phyloP scores from a whole-genome alignment of 2,329 filamentous ascomycete species.

The Aspergillus pseudoterreus region DNA sequence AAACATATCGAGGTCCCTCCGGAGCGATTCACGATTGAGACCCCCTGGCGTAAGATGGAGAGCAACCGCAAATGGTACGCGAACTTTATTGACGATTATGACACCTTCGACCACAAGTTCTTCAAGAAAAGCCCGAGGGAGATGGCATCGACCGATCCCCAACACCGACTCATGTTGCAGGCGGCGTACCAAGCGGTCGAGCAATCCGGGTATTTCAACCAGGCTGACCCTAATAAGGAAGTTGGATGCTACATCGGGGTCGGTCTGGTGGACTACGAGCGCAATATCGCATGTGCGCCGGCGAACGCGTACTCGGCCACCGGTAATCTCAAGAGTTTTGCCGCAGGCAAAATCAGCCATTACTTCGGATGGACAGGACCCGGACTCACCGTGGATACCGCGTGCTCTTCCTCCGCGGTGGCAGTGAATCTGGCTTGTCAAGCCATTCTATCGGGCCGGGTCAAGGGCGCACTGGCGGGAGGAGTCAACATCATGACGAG shows the following conservation, averaged over 20 bases:
- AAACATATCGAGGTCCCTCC: too few species aligned
- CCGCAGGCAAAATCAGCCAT: conserved; percentile 33
- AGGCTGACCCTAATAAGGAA: background rate
- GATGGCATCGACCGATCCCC: conserved; percentile 24
- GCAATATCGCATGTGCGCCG: conserved; percentile 22
- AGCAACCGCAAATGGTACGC: background rate
- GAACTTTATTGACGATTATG: conserved; percentile 12
- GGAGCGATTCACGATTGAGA: too few species aligned
- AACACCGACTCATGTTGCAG: conserved; percentile 24
- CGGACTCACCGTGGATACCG: conserved; percentile 3
- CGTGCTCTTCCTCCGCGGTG: conserved; percentile 22
- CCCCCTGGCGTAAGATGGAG: too few species aligned
- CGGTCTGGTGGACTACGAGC: conserved; percentile 20
- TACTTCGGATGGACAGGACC: conserved; percentile 42
- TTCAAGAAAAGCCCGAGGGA: conserved; percentile 26
- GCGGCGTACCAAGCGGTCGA: conserved; percentile 29
- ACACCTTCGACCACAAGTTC: conserved; percentile 29
- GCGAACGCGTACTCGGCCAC: conserved; percentile 25
- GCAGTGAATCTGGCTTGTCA: conserved; percentile 7
- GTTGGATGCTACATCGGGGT: conserved; percentile 27
- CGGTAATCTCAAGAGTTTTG: conserved; percentile 13
- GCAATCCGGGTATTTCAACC: conserved; percentile 22
- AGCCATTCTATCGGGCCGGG: background rate
- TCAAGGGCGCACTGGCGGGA: conserved; percentile 18
- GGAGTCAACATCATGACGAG: conserved; percentile 31